Conservation (phyloP, 2,329 filamentous ascomycete genomes). For the Epicoccum nigrum region DNA sequence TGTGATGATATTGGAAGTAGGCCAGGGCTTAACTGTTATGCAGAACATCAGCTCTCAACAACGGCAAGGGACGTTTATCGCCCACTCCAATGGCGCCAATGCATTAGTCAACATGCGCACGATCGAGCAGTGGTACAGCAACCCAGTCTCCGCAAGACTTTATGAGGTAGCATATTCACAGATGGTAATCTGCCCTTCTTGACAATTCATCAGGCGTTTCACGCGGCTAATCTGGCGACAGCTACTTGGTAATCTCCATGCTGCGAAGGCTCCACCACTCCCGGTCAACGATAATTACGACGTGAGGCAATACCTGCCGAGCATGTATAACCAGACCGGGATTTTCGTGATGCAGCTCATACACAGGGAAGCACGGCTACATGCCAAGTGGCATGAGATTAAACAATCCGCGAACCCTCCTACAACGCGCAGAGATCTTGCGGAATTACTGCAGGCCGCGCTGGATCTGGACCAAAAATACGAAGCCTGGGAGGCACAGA, state of each 20-base stretch:
- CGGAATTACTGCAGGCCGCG: slow-evolving; percentile 28
- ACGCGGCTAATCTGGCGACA: slow-evolving; percentile 26
- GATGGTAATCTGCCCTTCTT: slow-evolving; percentile 25
- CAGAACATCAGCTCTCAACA: slow-evolving; percentile 33
- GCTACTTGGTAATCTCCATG: slow-evolving; percentile 36
- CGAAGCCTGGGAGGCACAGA: slow-evolving; percentile 32
- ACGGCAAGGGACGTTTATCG: slow-evolving; percentile 29
- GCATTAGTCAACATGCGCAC: slow-evolving; percentile 36
- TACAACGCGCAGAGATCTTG: slow-evolving; percentile 24
- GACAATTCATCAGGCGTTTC: not conserved
- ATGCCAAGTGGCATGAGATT: slow-evolving; percentile 36
- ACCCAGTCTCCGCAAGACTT: slow-evolving; percentile 31
- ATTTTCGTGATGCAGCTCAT: slow-evolving; percentile 34
- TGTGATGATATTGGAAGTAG: no score
- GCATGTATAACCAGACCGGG: slow-evolving; percentile 29
- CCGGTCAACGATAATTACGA: slow-evolving; percentile 27
- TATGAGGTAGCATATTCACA: slow-evolving; percentile 38
- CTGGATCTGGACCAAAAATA: slow-evolving; percentile 36
- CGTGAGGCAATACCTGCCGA: slow-evolving; percentile 20
- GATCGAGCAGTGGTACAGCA: slow-evolving; percentile 32
- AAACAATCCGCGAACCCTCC: slow-evolving; percentile 29
- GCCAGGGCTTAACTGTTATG: not conserved
- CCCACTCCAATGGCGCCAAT: slow-evolving; percentile 38
- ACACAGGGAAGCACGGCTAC: slow-evolving; percentile 30
- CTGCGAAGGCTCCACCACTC: slow-evolving; percentile 31